A percentile compares a stretch with the other conserved stretches of the same genome.
Conservation (phyloP, 805 yeast genomes). For the Pichia kluyveri region DNA sequence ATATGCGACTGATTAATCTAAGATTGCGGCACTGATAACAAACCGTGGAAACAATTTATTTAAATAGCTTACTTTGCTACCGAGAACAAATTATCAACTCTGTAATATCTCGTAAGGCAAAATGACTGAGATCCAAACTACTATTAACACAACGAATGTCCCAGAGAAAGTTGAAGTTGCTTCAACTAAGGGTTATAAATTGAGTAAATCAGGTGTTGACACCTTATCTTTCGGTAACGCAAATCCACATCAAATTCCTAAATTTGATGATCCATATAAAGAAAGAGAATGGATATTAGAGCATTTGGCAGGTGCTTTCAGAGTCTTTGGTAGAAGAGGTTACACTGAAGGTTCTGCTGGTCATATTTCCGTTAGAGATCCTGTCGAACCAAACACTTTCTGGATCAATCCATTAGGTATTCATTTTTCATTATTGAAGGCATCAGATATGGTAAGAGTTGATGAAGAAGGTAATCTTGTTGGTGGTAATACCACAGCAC, state of each 20-base stretch:
- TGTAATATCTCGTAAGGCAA: too few relatives aligned
- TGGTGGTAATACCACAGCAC: constrained; percentile 38
- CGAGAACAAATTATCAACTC: too few relatives aligned
- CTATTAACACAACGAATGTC: background rate
- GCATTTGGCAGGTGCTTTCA: constrained; percentile 80
- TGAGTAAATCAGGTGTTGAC: background rate
- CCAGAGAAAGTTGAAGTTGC: background rate
- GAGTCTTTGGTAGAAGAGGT: constrained; percentile 71
- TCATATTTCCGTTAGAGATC: constrained; percentile 78
- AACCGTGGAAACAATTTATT: too few relatives aligned
- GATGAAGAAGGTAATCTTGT: constrained; percentile 50
- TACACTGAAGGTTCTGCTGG: constrained; percentile 76
- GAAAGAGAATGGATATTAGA: constrained; percentile 40
- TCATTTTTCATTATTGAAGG: constrained; percentile 55
- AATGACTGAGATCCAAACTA: background rate
- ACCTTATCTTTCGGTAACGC: background rate
- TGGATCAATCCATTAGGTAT: constrained; percentile 86
- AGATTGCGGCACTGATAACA: too few relatives aligned
- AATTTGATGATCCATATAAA: background rate
- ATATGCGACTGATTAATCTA: too few relatives aligned
- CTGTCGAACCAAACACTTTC: constrained; percentile 66
- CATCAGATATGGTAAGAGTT: constrained; percentile 52
- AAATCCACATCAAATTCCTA: background rate
- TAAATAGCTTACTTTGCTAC: too few relatives aligned
- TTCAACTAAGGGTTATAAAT: background rate